Evolutionary conservation across 2,329 filamentous ascomycete species (phyloP), one percentile per base, ranked within the genome.

Genomic region (Blumeriella jaapii): DNA sequence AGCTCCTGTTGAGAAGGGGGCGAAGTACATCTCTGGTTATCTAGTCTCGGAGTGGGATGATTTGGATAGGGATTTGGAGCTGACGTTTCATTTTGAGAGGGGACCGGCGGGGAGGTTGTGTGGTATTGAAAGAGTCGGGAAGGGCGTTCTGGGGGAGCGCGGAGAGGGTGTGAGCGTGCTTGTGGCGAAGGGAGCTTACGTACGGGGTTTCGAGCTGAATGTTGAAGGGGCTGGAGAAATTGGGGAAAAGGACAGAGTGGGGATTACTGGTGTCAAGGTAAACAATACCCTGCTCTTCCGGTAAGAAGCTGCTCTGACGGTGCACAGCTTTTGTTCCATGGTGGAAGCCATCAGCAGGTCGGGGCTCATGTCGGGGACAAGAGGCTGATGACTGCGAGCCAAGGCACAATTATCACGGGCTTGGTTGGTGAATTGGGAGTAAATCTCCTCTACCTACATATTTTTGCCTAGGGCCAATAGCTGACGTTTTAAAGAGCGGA

Each of bases 251-350:
- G 33, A 29, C 4, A 38, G 11, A 11, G 23, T 43, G 23, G 40
- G 40, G 12, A 31, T 43, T 19, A 26, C 38, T 3, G 40, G 37
- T 17, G 10, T 43, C 15, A 37, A 34, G 33, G 37, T 40, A 23
- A 26, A 22, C 24, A n/a, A n/a, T n/a, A n/a, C 10, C 2, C 4
- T 16, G 1, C 10, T 23, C 12, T 6, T 26, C 6, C 14, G 2
- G 6, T 24, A 13, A 14, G 10, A 10, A n/a, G 15, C 4, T 3
- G 8, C 2, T 2, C n/a, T 10, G 10, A 13, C n/a, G n/a, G 17
- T 15, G 9, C 12, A 16, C 23, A 38, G 30, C 10, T 38, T 6
- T 11, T 38, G 5, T 28, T 40, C 8, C 34, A 38, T 5, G 33
- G 35, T 20, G 34, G 37, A 10, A 27, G 16, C 14, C 19, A 31